Conservation (phyloP, 805 yeast species). For the Cyberlindnera mycetangii region DNA sequence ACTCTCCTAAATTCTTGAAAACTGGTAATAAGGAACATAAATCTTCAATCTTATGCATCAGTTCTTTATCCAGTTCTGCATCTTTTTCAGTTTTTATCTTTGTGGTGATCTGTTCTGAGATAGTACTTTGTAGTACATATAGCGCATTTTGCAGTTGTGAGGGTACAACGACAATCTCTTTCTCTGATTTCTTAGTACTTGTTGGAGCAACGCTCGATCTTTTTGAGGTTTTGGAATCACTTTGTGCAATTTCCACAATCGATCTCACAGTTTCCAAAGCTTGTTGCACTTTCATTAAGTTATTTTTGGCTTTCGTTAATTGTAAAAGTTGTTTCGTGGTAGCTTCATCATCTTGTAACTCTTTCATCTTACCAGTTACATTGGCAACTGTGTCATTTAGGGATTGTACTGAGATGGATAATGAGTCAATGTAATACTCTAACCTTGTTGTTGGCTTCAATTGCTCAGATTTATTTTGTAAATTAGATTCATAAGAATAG, state of each 20-base stretch:
- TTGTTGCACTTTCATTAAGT: conserved; percentile 44
- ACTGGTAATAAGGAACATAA: conserved; percentile 49
- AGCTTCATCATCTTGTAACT: conserved; percentile 24
- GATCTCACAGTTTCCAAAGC: conserved; percentile 44
- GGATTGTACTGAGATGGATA: conserved; percentile 56
- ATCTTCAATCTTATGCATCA: conserved; percentile 43
- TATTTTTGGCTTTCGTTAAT: conserved; percentile 43
- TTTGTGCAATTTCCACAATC: conserved; percentile 32
- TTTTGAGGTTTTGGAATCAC: background rate
- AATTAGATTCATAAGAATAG: conserved; percentile 30
- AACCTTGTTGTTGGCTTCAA: conserved; percentile 50
- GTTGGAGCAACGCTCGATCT: conserved; percentile 23
- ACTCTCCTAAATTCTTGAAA: conserved; percentile 50
- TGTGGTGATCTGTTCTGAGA: conserved; percentile 39
- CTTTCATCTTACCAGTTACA: conserved; percentile 28
- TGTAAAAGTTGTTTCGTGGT: conserved; percentile 38
- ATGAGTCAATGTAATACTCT: conserved; percentile 62
- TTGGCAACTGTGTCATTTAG: conserved; percentile 45
- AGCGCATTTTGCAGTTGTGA: conserved; percentile 38
- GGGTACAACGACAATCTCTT: conserved; percentile 26
- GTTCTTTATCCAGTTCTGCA: conserved; percentile 31
- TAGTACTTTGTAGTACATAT: conserved; percentile 42
- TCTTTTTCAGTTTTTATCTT: conserved; percentile 26
- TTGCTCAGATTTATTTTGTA: conserved; percentile 19
- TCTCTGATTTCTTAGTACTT: conserved; percentile 4